Evolutionary conservation across 202 grass and related monocot genomes (phyloP), one percentile per base, ranked within the genome.

Genomic region (Setaria viridis): DNA sequence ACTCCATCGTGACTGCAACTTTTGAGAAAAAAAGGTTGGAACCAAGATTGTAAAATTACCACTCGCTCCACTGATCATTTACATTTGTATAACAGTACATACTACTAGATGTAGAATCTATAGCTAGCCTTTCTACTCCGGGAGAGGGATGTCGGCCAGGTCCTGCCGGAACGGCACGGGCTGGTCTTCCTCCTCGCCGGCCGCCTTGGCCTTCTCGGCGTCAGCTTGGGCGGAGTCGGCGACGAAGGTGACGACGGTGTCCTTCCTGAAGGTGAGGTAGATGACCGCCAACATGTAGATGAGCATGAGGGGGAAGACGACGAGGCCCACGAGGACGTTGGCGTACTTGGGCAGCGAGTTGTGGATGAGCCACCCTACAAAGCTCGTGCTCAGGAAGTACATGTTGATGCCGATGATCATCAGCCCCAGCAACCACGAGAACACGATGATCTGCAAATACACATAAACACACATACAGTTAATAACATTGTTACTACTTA

Each of bases 231-330:
- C 21, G 0, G 76, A 73, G 81, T 94, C 88, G 14, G 73, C 43
- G 12, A 68, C 49, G 57, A 90, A 96, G 21, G 96, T 99, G 50
- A 91, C 51, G 9, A 89, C 83, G 0, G 72, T 90, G 9, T 99
- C 97, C 84, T 96, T 99, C 11, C 97, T 74, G 64, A 96, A 80
- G 20, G 91, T 91, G 82, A 99, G 85, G 90, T 99, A 99, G 82
- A 91, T 60, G 29, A 96, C 42, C 1, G 87, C 72, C 41, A 91
- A 0, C 16, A 99, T 16, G 72, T 97, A 99, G 43, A 86, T 33
- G 10, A 85, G 60, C 93, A 99, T 96, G 0, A 96, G 70, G 0
- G 94, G 94, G 83, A 93, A 99, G 4, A 96, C 83, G 65, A 83
- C 0, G 57, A 90, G 34, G 72, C 92, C 78, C 6, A 93, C 3